Base-by-base conservation (phyloP, 257 asterid species). In the Voacanga thouarsii region DNA sequence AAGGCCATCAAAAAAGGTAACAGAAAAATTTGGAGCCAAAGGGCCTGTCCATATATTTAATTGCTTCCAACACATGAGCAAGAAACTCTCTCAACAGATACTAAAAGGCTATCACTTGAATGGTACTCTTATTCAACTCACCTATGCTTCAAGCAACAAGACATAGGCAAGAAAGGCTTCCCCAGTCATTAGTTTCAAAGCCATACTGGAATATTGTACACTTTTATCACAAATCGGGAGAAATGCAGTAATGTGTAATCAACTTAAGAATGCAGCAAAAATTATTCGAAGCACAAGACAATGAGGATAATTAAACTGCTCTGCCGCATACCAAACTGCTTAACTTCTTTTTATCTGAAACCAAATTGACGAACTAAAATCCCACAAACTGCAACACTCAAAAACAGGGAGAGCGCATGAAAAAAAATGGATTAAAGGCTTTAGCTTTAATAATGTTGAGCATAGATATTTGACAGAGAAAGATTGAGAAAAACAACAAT, bases 291-390 rank as follows among this genome's bases (percentile, higher is more conserved):
- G 7, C 43, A 28, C 53, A n/a, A 24, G 14, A 19, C 3, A 16
- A 1, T 1, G 9, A 37, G 23, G 53, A 23, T 18, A 7, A 10
- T 30, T 37, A 55, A 1, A 5, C 71, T 43, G n/a, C 24, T 23
- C 59, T n/a, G 59, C 78, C 23, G 45, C 70, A 43, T 15, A 26
- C 49, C 69, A 74, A 74, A n/a, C 28, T 56, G 53, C 68, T 39
- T 11, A 39, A 56, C 7, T 43, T 43, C 55, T 39, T 24, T 69
- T n/a, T 23, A 44, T 5, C 70, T 19, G 37, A n/a, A n/a, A 74
- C 50, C 47, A 37, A 65, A 66, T 14, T 26, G 37, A 64, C 7
- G 72, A 12, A 37, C 72, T 66, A 45, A 66, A 18, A 39, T 18
- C 72, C 21, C 47, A 66, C 6, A 18, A 41, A 66, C 9, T 66